These are phyloP conservation scores for Phytophthora lateralis DNA, from an alignment of 352 stramenopile genomes.

Conservation along the genomic window DNA sequence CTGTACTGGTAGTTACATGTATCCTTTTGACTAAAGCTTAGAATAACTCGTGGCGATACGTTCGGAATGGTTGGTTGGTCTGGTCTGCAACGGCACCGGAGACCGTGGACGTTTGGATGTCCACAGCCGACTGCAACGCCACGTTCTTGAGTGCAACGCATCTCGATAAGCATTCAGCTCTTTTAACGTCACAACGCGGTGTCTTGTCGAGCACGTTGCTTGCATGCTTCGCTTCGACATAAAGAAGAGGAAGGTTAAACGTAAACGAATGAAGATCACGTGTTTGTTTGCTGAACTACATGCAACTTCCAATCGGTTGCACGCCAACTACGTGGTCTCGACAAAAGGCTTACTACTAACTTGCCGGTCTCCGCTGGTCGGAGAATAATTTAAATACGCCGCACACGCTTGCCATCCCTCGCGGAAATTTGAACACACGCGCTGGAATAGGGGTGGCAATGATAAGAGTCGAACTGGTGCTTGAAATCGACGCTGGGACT, in stretches of 20 bases:
- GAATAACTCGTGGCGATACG: slow-evolving; percentile 16
- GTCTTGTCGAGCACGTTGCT: neutral
- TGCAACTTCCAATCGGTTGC: slow-evolving; percentile 49
- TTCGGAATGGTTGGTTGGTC: slow-evolving; percentile 13
- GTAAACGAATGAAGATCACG: slow-evolving; percentile 28
- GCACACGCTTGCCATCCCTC: slow-evolving; percentile 24
- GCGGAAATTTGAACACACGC: slow-evolving; percentile 30
- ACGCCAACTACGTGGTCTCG: slow-evolving; percentile 31
- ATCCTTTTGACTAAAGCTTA: slow-evolving; percentile 5
- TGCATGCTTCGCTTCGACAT: neutral
- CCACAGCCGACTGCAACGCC: neutral
- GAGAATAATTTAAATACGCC: slow-evolving; percentile 62
- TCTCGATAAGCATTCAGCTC: neutral
- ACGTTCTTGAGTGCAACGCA: slow-evolving; percentile 9
- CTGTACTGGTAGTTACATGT: neutral
- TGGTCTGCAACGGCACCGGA: slow-evolving; percentile 12
- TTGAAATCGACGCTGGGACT: slow-evolving; percentile 15
- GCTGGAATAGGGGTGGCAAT: slow-evolving; percentile 15
- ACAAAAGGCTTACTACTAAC: slow-evolving; percentile 50
- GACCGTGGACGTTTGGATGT: slow-evolving; percentile 8
- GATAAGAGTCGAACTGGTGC: slow-evolving; percentile 17
- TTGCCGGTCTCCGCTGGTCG: slow-evolving; percentile 30
- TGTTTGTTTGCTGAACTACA: slow-evolving; percentile 31
- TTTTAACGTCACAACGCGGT: slow-evolving; percentile 3
- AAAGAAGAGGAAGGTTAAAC: neutral